Percentiles rank a stretch among this genome's conserved stretches.
phyloP scores from a whole-genome alignment of 495 filamentous ascomycete genomes.

The Lentithecium fluviatile region DNA sequence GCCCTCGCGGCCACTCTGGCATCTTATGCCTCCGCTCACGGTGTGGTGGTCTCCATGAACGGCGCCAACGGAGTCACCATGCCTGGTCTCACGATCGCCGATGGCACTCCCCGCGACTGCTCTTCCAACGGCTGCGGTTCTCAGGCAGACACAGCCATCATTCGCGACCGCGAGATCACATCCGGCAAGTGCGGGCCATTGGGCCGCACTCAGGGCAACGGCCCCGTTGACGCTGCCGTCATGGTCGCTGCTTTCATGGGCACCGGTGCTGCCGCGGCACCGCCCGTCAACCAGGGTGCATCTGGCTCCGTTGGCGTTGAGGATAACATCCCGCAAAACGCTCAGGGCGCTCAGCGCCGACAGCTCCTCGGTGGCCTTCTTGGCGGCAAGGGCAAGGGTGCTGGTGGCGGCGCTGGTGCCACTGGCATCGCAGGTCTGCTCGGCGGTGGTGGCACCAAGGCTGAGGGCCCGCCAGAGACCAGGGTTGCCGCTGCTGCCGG shows the following conservation, averaged over 20 bases:
- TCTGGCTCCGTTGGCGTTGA: conserved; percentile 11
- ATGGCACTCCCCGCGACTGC: conserved; percentile 31
- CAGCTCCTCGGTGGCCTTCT: conserved; percentile 19
- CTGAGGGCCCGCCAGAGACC: conserved; percentile 33
- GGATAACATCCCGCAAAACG: conserved; percentile 18
- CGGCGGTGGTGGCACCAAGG: conserved; percentile 32
- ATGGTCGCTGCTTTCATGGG: conserved; percentile 45
- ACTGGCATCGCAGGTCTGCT: conserved; percentile 22
- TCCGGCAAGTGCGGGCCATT: conserved; percentile 50
- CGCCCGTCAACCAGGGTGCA: conserved; percentile 28
- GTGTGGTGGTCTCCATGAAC: conserved; percentile 27
- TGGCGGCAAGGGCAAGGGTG: conserved; percentile 12
- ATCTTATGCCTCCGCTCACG: conserved; percentile 24
- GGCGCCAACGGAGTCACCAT: conserved; percentile 37
- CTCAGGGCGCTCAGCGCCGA: neutral
- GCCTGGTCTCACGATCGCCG: conserved; percentile 34
- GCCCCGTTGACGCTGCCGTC: conserved; percentile 50
- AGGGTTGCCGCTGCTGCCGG: conserved; percentile 36
- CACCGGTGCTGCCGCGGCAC: conserved; percentile 10
- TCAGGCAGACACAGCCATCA: conserved; percentile 51
- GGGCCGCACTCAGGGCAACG: conserved; percentile 57
- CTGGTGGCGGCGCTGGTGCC: conserved; percentile 11
- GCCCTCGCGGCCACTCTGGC: conserved; percentile 8
- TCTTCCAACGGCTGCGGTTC: conserved; percentile 49
- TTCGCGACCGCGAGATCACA: conserved; percentile 48